phyloP scores from a whole-genome alignment of 2,329 filamentous ascomycete genomes.

The Niveomyces coronatus region DNA sequence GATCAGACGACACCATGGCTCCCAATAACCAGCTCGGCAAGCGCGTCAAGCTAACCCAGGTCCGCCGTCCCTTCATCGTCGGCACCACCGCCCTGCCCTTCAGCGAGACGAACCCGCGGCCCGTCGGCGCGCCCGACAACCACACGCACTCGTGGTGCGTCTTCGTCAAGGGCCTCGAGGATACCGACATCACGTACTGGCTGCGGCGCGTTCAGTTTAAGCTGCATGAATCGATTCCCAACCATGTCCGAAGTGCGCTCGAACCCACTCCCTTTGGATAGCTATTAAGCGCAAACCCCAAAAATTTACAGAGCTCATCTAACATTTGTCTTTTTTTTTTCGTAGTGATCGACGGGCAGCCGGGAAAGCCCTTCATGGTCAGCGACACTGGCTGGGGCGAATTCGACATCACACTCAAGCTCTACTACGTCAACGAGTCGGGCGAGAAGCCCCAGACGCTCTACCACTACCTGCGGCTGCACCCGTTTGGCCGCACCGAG shows the following conservation, averaged over 20 bases:
- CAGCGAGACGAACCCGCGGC: constrained; percentile 70
- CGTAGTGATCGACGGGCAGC: constrained; percentile 59
- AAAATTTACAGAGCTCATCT: not conserved
- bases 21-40: constrained; percentile 48
- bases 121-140: constrained; percentile 67
- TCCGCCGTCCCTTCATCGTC: constrained; percentile 58
- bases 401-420: constrained; percentile 90
- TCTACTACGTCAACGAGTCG: constrained; percentile 83
- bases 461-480: constrained; percentile 83
- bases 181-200: constrained; percentile 90
- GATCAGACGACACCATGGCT: constrained; percentile 45
- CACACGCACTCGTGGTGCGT: constrained; percentile 97
- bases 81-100: constrained; percentile 73
- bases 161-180: constrained; percentile 83
- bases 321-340: not conserved
- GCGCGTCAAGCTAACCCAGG: constrained; percentile 55
- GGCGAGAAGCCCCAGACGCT: constrained; percentile 93
- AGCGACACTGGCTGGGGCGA: constrained; percentile 95
- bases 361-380: constrained; percentile 64
- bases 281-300: not conserved
- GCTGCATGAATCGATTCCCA: constrained; percentile 91
- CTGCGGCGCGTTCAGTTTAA: constrained; percentile 96
- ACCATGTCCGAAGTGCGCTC: constrained; percentile 67
- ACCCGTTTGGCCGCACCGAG: constrained; percentile 79
- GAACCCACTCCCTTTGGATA: constrained; percentile 3